These are phyloP conservation scores for Podospora pseudopauciseta DNA, from an alignment of 495 filamentous ascomycete species.

Conservation along the genomic window DNA sequence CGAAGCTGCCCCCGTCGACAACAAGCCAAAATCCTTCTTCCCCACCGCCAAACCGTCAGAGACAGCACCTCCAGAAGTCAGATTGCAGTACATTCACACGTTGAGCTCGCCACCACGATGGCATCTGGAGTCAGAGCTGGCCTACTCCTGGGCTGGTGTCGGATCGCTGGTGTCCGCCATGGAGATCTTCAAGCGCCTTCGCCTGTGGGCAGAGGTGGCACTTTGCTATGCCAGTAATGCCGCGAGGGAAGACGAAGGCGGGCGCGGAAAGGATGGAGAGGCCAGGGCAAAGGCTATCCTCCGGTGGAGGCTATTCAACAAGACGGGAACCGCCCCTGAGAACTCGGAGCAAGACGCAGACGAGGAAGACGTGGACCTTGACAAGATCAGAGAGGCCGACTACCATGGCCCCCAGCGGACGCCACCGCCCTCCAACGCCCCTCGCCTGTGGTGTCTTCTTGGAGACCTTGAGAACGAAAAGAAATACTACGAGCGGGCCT, in stretches of 20 bases:
- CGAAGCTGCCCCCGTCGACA: conserved; percentile 6
- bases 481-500: conserved; percentile 75
- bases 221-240: conserved; percentile 65
- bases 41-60: conserved; percentile 72
- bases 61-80: conserved; percentile 68
- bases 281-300: conserved; percentile 75
- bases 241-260: conserved; percentile 63
- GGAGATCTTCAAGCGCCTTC: conserved; percentile 91
- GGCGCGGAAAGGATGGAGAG: conserved; percentile 53
- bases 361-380: conserved; percentile 46
- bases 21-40: conserved; percentile 70
- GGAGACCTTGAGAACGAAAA: conserved; percentile 81
- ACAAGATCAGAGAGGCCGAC: conserved; percentile 49
- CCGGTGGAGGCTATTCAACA: conserved; percentile 70
- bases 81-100: conserved; percentile 77
- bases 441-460: conserved; percentile 87
- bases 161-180: conserved; percentile 86
- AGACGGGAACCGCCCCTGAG: conserved; percentile 37
- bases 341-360: conserved; percentile 43
- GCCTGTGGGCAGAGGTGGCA: conserved; percentile 94
- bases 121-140: conserved; percentile 91
- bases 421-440: conserved; percentile 75
- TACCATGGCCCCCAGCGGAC: conserved; percentile 58
- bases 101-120: conserved; percentile 81
- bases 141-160: conserved; percentile 80